phyloP scores from a whole-genome alignment of 2,329 filamentous ascomycete genomes.

The Neofusicoccum sp. region DNA sequence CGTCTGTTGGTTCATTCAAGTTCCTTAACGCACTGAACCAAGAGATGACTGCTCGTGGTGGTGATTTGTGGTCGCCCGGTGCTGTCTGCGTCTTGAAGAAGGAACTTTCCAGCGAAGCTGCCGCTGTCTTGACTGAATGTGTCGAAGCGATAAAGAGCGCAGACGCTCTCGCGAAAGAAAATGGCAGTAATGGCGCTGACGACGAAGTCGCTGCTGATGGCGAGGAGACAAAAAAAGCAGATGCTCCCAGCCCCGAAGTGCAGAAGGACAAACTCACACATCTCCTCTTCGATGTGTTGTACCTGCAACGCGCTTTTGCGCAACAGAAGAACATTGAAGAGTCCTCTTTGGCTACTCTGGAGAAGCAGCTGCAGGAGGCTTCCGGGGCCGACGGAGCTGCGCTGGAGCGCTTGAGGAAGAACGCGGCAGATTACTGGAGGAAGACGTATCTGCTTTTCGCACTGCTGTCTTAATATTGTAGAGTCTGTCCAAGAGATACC shows the following conservation, averaged over 20 bases:
- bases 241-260: conserved; percentile 19
- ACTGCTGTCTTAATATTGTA: conserved; percentile 50
- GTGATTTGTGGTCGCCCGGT: conserved; percentile 76
- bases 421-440: conserved; percentile 76
- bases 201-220: conserved; percentile 18
- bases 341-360: conserved; percentile 14
- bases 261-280: conserved; percentile 35
- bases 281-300: conserved; percentile 44
- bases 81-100: conserved; percentile 64
- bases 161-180: conserved; percentile 19
- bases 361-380: conserved; percentile 47
- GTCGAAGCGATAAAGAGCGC: conserved; percentile 21
- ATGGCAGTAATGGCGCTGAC: background rate
- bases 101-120: conserved; percentile 53
- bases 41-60: conserved; percentile 67
- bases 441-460: conserved; percentile 80
- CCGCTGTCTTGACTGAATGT: conserved; percentile 35
- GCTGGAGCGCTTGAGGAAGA: conserved; percentile 58
- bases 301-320: conserved; percentile 37
- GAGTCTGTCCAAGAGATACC: background rate
- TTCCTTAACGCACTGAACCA: conserved; percentile 65
- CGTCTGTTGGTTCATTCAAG: conserved; percentile 70
- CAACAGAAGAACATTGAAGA: background rate
- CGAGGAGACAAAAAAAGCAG: conserved; percentile 9
- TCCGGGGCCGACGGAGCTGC: conserved; percentile 49